phyloP scores from a whole-genome alignment of 441 rosid species.

The Raphanus hybrid region DNA sequence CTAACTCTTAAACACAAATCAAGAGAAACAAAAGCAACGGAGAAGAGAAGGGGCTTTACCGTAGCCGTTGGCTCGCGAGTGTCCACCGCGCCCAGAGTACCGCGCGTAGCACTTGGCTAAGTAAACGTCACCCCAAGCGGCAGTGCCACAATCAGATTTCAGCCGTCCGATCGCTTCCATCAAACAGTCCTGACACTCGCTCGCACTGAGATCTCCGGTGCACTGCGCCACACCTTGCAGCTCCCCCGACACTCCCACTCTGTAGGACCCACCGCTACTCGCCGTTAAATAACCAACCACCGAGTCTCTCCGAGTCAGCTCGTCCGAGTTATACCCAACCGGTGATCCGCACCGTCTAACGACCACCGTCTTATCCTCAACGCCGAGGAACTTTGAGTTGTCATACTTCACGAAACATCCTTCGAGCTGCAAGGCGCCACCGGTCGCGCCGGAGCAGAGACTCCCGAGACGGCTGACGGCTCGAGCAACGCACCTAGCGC shows the following conservation, averaged over 20 bases:
- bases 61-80: constrained; percentile 51
- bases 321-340: constrained; percentile 48
- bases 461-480: constrained; percentile 64
- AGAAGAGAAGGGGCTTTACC: constrained; percentile 29
- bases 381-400: constrained; percentile 66
- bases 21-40: constrained; percentile 15
- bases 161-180: constrained; percentile 62
- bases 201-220: constrained; percentile 60
- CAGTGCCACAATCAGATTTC: constrained; percentile 51
- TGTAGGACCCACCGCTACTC: constrained; percentile 49
- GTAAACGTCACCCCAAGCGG: constrained; percentile 66
- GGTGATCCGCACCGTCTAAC: constrained; percentile 57
- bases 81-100: constrained; percentile 58
- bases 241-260: constrained; percentile 55
- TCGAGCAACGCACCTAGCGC: constrained; percentile 57
- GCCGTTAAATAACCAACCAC: constrained; percentile 52
- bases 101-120: constrained; percentile 74
- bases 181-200: constrained; percentile 72
- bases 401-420: constrained; percentile 77
- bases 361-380: constrained; percentile 68
- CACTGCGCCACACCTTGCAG: constrained; percentile 60
- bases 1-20: neutral
- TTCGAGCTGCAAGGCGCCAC: constrained; percentile 77
- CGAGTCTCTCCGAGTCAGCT: constrained; percentile 49
- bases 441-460: constrained; percentile 59